Percentiles rank a stretch among this genome's conserved stretches.
These are phyloP conservation scores for Rubus parviflorus DNA, from an alignment of 306 rosid genomes.

Conservation along the genomic window DNA sequence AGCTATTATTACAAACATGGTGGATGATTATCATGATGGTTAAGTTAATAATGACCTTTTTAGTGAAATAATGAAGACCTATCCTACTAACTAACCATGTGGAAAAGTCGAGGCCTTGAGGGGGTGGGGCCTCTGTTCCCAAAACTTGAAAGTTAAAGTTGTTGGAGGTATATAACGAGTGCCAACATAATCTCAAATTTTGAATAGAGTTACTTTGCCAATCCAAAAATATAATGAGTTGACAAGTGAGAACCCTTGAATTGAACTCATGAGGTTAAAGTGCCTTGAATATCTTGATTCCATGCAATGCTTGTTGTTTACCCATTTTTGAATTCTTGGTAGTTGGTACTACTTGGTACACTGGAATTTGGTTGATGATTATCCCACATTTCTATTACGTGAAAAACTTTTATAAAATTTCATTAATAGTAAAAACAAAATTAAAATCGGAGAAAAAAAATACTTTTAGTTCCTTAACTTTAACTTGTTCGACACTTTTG, in stretches of 20 bases:
- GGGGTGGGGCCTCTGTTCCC: not conserved
- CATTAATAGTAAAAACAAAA: no score
- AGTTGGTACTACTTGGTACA: not conserved
- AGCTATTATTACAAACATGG: not conserved
- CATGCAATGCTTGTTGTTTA: not conserved
- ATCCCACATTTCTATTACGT: not conserved
- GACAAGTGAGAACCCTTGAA: conserved; percentile 6
- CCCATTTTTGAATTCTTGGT: not conserved
- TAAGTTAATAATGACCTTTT: conserved; percentile 4
- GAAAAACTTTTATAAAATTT: no score
- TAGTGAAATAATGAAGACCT: not conserved
- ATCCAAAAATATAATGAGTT: conserved; percentile 12
- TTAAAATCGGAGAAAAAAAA: no score
- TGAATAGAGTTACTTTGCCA: not conserved
- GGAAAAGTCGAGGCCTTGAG: not conserved
- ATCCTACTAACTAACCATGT: not conserved
- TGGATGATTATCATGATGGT: not conserved
- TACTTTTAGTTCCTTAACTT: no score
- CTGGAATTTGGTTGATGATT: not conserved
- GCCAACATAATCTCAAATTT: not conserved
- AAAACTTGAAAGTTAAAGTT: conserved; percentile 18
- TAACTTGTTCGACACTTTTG: no score
- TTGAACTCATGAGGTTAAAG: conserved; percentile 7
- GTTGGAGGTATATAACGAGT: not conserved
- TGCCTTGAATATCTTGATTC: not conserved